Evolutionary conservation across 129 eudicot species (phyloP), one percentile per base, ranked within the genome.

Genomic region (Oenanthe sinensis): DNA sequence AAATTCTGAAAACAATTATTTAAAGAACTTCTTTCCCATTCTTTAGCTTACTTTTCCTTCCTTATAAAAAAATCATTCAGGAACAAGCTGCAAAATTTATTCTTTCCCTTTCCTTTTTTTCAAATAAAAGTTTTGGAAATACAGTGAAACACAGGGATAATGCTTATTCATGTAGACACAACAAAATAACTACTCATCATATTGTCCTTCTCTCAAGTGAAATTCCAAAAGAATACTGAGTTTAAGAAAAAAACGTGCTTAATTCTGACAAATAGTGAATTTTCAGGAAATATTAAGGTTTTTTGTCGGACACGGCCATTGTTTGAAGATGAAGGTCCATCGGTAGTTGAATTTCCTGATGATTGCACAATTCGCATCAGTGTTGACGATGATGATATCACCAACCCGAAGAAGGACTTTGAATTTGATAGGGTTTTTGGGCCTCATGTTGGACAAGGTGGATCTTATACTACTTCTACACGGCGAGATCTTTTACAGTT

Each of bases 381-480:
- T 84, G 87, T 94, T 71, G 96, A 87, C 44, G 97, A 92, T 86
- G 95, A 92, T 65, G 82, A 83, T 78, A 86, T 89, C 80, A 84
- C 97, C 80, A 90, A 90, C 76, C 93, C 93, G 2, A 96, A 96
- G 80, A 96, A 96, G 84, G 99, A 96, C 89, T 96, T 88, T 84
- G 99, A 96, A 79, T 89, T 96, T 87, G 99, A 96, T 77, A 91
- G 97, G 87, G 97, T 92, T 70, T 96, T 89, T 83, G 99, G 99
- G 22, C 97, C 99, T 79, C 99, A 96, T 90, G 93, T 92, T 79
- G 96, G 94, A 81, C 99, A 96, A 96, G 92, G 99, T 96, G 79
- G 75, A 68, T 63, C 12, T 62, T 48, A 26, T 30, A 47, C 2
- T 15, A 28, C n/a, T 68, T 69, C 40, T 4, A 26, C 2, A 67